phyloP scores from a whole-genome alignment of 2,329 filamentous ascomycete species.

The Arthrocladium fulminans region DNA sequence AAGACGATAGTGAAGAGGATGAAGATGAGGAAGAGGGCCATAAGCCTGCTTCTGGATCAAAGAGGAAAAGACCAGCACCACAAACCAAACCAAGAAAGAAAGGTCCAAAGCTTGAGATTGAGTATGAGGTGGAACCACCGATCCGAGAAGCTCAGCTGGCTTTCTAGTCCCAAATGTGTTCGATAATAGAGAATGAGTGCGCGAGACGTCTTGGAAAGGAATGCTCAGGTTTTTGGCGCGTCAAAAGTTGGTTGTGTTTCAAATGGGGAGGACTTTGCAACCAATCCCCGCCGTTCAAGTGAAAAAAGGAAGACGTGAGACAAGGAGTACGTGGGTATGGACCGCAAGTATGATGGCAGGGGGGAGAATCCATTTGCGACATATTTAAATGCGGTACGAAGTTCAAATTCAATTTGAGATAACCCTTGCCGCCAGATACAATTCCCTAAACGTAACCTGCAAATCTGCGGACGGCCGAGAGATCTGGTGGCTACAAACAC shows the following conservation, averaged over 20 bases:
- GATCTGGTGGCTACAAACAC: not conserved
- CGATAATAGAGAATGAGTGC: not conserved
- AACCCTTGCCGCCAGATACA: too few species aligned
- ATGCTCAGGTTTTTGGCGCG: too few species aligned
- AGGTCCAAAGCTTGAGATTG: constrained; percentile 61
- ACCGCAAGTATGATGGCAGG: not conserved
- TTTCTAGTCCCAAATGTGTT: not conserved
- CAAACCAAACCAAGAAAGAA: constrained; percentile 52
- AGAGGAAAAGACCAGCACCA: constrained; percentile 49
- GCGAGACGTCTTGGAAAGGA: too few species aligned
- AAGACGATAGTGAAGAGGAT: constrained; percentile 49
- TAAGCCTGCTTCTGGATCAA: constrained; percentile 39
- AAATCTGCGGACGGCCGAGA: too few species aligned
- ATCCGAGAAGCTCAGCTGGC: constrained; percentile 40
- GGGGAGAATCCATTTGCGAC: not conserved
- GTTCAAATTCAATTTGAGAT: not conserved
- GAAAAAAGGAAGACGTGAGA: not conserved
- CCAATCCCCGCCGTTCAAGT: too few species aligned
- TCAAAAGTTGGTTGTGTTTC: not conserved
- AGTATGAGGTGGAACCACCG: constrained; percentile 65
- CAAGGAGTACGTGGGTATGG: too few species aligned
- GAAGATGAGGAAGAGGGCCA: constrained; percentile 47
- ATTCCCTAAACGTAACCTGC: too few species aligned
- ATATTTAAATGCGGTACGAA: too few species aligned
- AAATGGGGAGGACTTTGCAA: too few species aligned